Evolutionary conservation across 2,329 filamentous ascomycete species (phyloP).

Genomic region (Cladosporium phlei): DNA sequence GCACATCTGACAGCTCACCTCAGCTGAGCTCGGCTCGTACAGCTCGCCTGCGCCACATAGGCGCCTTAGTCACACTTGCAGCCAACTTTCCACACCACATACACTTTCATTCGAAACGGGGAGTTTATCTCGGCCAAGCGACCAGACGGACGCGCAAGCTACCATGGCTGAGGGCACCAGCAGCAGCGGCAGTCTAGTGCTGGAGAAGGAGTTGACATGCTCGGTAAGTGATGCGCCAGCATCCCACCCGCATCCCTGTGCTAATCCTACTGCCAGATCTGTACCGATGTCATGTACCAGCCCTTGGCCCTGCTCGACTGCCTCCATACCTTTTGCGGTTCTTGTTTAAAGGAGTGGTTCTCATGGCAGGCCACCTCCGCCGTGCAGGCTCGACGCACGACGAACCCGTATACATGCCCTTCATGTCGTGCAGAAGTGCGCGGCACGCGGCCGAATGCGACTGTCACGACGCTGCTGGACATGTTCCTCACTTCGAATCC

Average conservation of each 20-base stretch:
- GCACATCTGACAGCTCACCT: neutral
- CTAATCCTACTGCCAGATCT: constrained; percentile 62
- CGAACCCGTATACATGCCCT: constrained; percentile 74
- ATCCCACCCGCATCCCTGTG: neutral
- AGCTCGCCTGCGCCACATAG: constrained; percentile 10
- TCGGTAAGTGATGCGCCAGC: constrained; percentile 60
- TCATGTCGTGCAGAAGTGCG: constrained; percentile 84
- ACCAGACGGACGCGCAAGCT: constrained; percentile 6
- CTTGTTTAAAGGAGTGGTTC: constrained; percentile 96
- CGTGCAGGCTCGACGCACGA: constrained; percentile 44
- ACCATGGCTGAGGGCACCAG: constrained; percentile 11
- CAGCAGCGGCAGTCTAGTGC: constrained; percentile 44
- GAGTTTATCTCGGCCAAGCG: neutral
- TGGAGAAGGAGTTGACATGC: constrained; percentile 92
- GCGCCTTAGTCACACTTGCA: constrained; percentile 9
- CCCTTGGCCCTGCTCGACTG: constrained; percentile 38
- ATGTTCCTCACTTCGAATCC: constrained; percentile 82
- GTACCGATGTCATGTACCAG: constrained; percentile 64
- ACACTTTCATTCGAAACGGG: neutral
- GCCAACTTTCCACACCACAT: neutral
- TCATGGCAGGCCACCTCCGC: constrained; percentile 65
- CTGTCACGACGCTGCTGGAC: constrained; percentile 81
- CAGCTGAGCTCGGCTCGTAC: too few species aligned
- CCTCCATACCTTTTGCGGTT: constrained; percentile 76
- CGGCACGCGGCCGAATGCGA: constrained; percentile 84